Base-by-base conservation (phyloP, 192 early-diverging fungal species). In the Coemansia sp. region DNA sequence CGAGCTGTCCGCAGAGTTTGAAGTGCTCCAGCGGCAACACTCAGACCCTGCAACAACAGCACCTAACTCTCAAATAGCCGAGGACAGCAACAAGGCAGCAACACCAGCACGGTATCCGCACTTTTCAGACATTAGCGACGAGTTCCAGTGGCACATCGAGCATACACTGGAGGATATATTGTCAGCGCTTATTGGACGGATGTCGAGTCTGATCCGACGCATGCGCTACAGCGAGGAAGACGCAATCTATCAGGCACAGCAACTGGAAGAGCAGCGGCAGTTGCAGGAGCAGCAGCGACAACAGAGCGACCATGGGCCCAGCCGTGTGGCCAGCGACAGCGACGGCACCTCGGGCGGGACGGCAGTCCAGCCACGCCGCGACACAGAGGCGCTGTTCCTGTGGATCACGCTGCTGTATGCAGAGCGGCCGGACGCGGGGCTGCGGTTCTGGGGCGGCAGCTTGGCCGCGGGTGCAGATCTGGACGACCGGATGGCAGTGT, bases 181-280 rank as follows among this genome's bases (percentile, higher is more conserved):
- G 3, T 56, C 83, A 0, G 62, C 82, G 19, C 82, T 91, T 28
- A 87, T 87, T 34, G 79, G 66, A 54, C 68, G 81, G 14, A 86
- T 88, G 83, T 76, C 81, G 7, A 76, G 76, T 27, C 65, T 86
- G 25, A 69, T 91, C 28, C 72, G 85, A 47, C 77, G 84, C 41
- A 82, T 90, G 67, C 85, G 85, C 54, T 84, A 88, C 54, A 84
- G 71, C 56, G 89, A 93, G 58, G 91, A 93, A 53, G 91, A 92
- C 61, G 75, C 76, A 7, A 72, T 83, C n/a, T 71, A 72, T 56
- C 71, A 71, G 53, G 74, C 72, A 5, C 71, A 80, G 59, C 71
- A 71, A 67, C 44, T 59, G 3, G 73, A 73, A 60, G 47, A 63
- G 51, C 65, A 66, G 55, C 72, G 78, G 12, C 30, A 30, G 24